These are phyloP conservation scores for Zhuliangozyma blackwelliae DNA, from an alignment of 1,139 yeast species.

Conservation along the genomic window DNA sequence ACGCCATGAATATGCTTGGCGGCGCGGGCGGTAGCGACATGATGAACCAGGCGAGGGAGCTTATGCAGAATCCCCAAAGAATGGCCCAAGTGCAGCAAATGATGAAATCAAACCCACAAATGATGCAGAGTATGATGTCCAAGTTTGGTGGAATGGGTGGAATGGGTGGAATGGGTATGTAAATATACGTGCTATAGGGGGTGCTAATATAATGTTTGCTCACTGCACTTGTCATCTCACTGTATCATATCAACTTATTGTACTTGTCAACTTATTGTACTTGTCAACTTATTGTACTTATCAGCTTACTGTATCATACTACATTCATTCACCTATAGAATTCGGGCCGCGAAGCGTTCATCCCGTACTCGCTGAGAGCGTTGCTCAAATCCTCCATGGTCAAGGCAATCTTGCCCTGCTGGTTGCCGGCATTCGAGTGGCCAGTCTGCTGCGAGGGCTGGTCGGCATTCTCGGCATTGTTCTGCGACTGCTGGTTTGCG, in stretches of 20 bases:
- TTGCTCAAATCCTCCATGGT: conserved; percentile 87
- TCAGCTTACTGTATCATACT: background rate
- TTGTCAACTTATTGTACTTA: background rate
- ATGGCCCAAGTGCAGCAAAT: conserved; percentile 48
- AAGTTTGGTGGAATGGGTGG: conserved; percentile 72
- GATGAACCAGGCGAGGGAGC: conserved; percentile 29
- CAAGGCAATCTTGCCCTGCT: conserved; percentile 71
- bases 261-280: background rate
- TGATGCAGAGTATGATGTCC: conserved; percentile 69
- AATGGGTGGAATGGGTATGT: conserved; percentile 8
- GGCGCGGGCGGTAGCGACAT: conserved; percentile 47
- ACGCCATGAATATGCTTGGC: conserved; percentile 55
- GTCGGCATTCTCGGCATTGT: conserved; percentile 34
- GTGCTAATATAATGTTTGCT: too few species aligned
- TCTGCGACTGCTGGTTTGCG: conserved; percentile 45
- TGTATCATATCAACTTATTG: background rate
- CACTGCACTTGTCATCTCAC: too few species aligned
- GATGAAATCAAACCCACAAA: conserved; percentile 69
- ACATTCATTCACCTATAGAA: conserved; percentile 47
- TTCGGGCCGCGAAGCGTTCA: conserved; percentile 87
- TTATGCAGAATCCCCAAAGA: conserved; percentile 27
- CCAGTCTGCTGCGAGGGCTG: conserved; percentile 27
- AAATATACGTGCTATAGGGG: too few species aligned
- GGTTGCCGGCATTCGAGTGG: conserved; percentile 48
- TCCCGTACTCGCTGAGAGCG: conserved; percentile 88